Base-by-base conservation (phyloP, 495 filamentous ascomycete genomes). In the Jackrogersella minutella region DNA sequence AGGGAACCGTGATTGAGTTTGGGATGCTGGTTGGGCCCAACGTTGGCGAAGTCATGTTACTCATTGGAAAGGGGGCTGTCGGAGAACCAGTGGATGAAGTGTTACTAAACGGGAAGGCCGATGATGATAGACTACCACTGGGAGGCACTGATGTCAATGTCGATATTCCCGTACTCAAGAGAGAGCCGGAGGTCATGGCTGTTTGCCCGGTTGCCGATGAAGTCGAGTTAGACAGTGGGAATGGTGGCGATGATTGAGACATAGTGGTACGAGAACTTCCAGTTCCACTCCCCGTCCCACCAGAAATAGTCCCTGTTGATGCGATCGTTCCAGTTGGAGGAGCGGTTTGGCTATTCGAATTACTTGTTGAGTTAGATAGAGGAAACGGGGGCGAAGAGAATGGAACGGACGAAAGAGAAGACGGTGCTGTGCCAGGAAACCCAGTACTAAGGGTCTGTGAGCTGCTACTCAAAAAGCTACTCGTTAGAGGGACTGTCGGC, bases 181-280 rank as follows among this genome's bases (percentile, higher is more conserved):
- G 13, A 22, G 53, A 58, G 10, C 54, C 43, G 14, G 52, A 24
- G 2, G 58, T 41, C 10, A 46, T 33, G 0, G 52, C 66, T 28
- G 68, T 67, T 34, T 66, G 64, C 19, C 62, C 68, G 7, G 16
- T 37, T 1, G 43, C 11, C 39, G 65, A 17, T 21, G 55, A 13
- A 22, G 77, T 72, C 14, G 60, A 62, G 56, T 77, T 77, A 4
- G 73, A 57, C 11, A 72, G 26, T 0, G 77, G 71, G 31, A 73
- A 75, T 17, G 71, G 75, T n/a, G 63, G 52, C 11, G 62, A 58
- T 13, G 62, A 58, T 16, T 63, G 65, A 53, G 55, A 50, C 17
- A 4, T 3, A 10, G 30, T 17, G 13, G 50, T 44, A 11, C 36
- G 24, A 10, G 49, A 50, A 34, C 64, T 66, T 9, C 53, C 28